Conservation (phyloP, 2,329 filamentous ascomycete species). For the Pezicula carpinea region DNA sequence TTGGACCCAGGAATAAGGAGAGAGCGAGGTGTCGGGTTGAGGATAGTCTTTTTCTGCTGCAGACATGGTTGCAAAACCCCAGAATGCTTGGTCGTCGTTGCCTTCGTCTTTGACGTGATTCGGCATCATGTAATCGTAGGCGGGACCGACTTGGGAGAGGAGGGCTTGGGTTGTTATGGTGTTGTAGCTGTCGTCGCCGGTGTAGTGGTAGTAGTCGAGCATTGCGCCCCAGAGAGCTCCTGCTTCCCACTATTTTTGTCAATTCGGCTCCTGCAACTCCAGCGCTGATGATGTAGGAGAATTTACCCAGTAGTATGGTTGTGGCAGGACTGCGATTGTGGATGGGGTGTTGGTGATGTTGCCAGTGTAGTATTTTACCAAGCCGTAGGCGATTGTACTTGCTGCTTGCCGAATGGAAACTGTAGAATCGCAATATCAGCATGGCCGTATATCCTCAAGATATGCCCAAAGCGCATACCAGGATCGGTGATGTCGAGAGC, state of each 20-base stretch:
- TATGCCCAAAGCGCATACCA: not conserved
- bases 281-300: conserved; percentile 24
- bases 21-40: conserved; percentile 44
- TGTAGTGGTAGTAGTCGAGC: conserved; percentile 66
- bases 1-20: conserved; percentile 58
- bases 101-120: conserved; percentile 56
- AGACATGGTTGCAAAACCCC: conserved; percentile 62
- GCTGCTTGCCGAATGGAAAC: conserved; percentile 59
- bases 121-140: conserved; percentile 56
- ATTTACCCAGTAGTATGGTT: conserved; percentile 57
- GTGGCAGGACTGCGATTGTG: conserved; percentile 57
- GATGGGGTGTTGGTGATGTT: conserved; percentile 50
- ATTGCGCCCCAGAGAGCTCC: conserved; percentile 64
- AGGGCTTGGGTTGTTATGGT: conserved; percentile 54
- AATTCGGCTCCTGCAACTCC: not conserved
- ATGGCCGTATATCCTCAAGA: not conserved
- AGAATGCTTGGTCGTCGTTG: conserved; percentile 74
- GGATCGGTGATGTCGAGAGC: not conserved
- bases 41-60: conserved; percentile 67
- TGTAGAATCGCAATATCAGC: conserved; percentile 24
- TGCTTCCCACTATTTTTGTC: conserved; percentile 49
- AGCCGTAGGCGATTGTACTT: conserved; percentile 52
- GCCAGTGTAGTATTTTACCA: conserved; percentile 62
- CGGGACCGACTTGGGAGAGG: conserved; percentile 53
- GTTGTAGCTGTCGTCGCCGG: conserved; percentile 58